These are phyloP conservation scores for Thraustochytrium sp. DNA, from an alignment of 352 stramenopile genomes.

Conservation along the genomic window DNA sequence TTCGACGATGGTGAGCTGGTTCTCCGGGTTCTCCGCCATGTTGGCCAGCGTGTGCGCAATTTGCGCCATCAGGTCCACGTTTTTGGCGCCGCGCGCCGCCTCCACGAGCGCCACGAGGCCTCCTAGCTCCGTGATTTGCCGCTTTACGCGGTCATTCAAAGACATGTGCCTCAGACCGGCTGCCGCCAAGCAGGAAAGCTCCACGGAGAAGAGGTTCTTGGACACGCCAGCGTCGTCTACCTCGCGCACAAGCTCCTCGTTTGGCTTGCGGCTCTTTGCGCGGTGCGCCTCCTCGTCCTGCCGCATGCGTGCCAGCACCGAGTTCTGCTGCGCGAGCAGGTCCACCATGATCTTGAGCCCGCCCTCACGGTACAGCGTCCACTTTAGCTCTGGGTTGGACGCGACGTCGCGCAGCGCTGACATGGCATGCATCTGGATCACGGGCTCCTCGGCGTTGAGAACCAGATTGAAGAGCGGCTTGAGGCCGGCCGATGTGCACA, in stretches of 20 bases:
- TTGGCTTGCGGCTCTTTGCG: not conserved
- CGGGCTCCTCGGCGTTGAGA: constrained; percentile 61
- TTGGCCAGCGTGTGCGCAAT: constrained; percentile 85
- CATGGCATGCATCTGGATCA: constrained; percentile 73
- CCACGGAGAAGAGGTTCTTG: constrained; percentile 42
- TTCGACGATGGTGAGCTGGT: constrained; percentile 80
- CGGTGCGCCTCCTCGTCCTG: constrained; percentile 71
- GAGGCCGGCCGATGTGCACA: constrained; percentile 65
- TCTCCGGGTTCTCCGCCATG: constrained; percentile 77
- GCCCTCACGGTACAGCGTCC: constrained; percentile 73
- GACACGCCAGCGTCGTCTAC: not conserved
- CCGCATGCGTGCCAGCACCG: constrained; percentile 73
- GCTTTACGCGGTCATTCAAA: constrained; percentile 72
- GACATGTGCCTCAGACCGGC: constrained; percentile 84
- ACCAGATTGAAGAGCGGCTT: constrained; percentile 67
- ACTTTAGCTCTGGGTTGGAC: constrained; percentile 79
- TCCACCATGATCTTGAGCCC: constrained; percentile 72
- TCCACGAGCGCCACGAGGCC: constrained; percentile 71
- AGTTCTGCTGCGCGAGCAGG: constrained; percentile 67
- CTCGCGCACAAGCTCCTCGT: not conserved
- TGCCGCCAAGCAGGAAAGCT: constrained; percentile 79
- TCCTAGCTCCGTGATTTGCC: constrained; percentile 68
- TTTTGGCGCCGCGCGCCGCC: constrained; percentile 66
- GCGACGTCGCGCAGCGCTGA: constrained; percentile 82
- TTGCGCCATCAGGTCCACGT: constrained; percentile 84